Conservation (phyloP, 495 filamentous ascomycete species). For the Eremomyces bilateralis region DNA sequence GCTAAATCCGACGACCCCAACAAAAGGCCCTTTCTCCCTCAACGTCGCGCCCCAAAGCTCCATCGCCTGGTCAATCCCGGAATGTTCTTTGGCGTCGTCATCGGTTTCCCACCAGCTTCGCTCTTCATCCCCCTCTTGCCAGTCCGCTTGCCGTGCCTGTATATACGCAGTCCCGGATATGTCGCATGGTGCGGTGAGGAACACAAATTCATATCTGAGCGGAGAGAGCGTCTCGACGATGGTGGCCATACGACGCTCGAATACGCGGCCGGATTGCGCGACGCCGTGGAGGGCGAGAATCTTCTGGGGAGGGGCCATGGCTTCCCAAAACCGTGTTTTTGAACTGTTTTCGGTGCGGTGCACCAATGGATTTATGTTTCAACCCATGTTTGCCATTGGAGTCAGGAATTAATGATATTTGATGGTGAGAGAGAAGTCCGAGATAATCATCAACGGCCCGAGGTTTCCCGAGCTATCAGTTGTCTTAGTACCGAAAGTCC, state of each 20-base stretch:
- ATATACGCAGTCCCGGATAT: background rate
- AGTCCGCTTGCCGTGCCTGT: background rate
- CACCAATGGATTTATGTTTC: no score
- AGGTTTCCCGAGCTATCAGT: no score
- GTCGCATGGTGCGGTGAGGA: background rate
- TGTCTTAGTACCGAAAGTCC: no score
- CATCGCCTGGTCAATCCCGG: background rate
- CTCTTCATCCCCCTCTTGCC: background rate
- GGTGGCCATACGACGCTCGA: background rate
- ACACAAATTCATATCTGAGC: background rate
- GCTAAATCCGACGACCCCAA: background rate
- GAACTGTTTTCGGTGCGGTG: no score
- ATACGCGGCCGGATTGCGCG: background rate
- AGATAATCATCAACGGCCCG: no score
- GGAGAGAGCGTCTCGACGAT: background rate
- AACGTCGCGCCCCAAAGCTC: background rate
- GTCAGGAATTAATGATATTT: no score
- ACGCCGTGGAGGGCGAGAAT: conserved; percentile 1
- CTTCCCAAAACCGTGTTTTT: no score
- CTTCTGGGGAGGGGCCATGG: no score
- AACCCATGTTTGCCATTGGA: no score
- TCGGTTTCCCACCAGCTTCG: background rate
- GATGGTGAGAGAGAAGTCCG: no score
- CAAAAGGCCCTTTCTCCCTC: background rate
- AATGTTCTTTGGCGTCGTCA: background rate